Base-by-base conservation (phyloP, 106 monocot genomes). In the Apostasia shenzhenica region DNA sequence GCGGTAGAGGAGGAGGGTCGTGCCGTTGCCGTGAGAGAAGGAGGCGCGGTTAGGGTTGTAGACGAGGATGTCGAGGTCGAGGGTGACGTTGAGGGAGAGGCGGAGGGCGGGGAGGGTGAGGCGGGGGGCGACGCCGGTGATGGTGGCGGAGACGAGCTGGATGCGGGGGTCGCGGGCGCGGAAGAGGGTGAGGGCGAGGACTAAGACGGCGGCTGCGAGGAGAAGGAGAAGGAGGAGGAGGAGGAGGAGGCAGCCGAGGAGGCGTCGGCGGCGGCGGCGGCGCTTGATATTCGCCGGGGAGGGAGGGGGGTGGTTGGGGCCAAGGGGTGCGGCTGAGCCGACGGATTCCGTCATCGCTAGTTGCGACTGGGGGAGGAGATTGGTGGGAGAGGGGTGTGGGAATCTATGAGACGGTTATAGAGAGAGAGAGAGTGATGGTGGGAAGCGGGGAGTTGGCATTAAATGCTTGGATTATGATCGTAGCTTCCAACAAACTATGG, bases 31-130 rank as follows among this genome's bases (percentile, higher is more conserved):
- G 73, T 91, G 70, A 41, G 73, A 4, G 86, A 91, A 84, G 47
- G 81, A 46, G 41, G 74, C 86, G 44, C 69, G 66, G 73, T 91
- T 91, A 41, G 84, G 86, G 79, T 91, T 91, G 80, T 68, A 26
- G 14, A 86, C 76, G 7, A 63, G 66, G 59, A 84, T 69, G 14
- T 61, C 53, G 64, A 86, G 72, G 54, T 73, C 51, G 56, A 91
- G 67, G 48, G 90, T 86, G 68, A 86, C 46, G 83, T 91, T 91
- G 64, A 91, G 26, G 72, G 75, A 48, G 14, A 84, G 5, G 49
- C 13, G 41, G 13, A 68, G 0, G 40, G 74, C 12, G 5, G 83
- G 79, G 41, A 77, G 11, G 55, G 76, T 40, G 67, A 86, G 3
- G 38, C 72, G 75, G 4, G 83, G 86, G 12, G 77, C 26, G 69